Evolutionary conservation across 2,329 filamentous ascomycete species (phyloP), one percentile per base, ranked within the genome.

Genomic region (Xylaria hypoxylon): DNA sequence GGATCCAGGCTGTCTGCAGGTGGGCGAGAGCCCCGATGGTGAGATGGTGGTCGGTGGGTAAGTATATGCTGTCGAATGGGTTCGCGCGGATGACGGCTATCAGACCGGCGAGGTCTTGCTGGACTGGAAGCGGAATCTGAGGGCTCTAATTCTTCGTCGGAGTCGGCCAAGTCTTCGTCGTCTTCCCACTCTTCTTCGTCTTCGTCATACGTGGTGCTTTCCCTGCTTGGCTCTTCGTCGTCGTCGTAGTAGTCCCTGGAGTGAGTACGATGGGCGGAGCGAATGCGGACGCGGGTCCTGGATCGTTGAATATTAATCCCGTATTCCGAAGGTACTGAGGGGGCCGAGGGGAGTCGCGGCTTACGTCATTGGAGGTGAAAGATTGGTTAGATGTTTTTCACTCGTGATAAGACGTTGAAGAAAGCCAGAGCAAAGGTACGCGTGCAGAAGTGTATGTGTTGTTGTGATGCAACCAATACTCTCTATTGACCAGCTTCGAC

Each of bases 1-100:
- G 86, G 86, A 77, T 91, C 90, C 81, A 86, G 83, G 77, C 85
- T 91, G 81, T 65, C 67, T 48, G 87, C 86, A 62, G 87, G 82
- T 70, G 84, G 82, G 69, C 71, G 70, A 66, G 74, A 71, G 70
- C 69, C 62, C 72, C 71, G 70, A 68, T 65, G 70, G 51, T 68
- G 69, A 59, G 75, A 70, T 13, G 66, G 38, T n/a, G 72, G 64
- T 59, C 74, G 70, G 13, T 72, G 71, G 31, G 74, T 44, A 44
- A 78, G 75, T 64, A 76, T 77, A 73, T 80, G 80, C 61, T 77
- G 76, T 47, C 82, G 68, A 78, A 78, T 57, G 77, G 77, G 74
- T 67, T 65, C 75, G 68, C 77, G 68, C 3, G 68, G 72, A 72
- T 77, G 77, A 68, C 78, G 73, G 69, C 78, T 62, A 68, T 79